Conservation (phyloP, 495 filamentous ascomycete species). For the Penicillium maclennaniae region DNA sequence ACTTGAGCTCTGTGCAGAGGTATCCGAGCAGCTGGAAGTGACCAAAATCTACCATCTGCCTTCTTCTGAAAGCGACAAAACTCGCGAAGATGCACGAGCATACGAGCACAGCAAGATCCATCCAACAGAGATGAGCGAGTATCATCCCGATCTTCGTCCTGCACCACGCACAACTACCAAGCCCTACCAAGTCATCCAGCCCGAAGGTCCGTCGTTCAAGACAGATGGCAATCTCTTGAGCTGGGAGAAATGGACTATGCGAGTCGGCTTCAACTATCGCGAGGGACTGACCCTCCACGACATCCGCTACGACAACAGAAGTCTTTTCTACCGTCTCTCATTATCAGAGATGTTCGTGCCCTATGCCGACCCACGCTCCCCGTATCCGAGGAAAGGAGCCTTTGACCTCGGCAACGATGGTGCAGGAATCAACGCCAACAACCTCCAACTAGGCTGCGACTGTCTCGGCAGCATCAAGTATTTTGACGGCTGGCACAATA, state of each 20-base stretch:
- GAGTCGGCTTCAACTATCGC: conserved; percentile 60
- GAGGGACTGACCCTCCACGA: conserved; percentile 63
- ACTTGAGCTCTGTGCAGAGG: conserved; percentile 63
- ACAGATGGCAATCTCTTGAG: conserved; percentile 36
- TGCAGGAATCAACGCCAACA: conserved; percentile 64
- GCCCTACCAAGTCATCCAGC: conserved; percentile 71
- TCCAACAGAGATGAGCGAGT: conserved; percentile 55
- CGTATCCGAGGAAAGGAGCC: conserved; percentile 62
- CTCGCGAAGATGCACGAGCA: conserved; percentile 13
- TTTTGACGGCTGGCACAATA: conserved; percentile 53
- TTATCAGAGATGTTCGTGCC: conserved; percentile 77
- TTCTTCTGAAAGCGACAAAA: conserved; percentile 25
- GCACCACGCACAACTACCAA: conserved; percentile 58
- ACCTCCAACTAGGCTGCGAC: conserved; percentile 55
- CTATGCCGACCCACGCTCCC: conserved; percentile 57
- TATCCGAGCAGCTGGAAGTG: conserved; percentile 56
- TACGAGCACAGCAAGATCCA: conserved; percentile 38
- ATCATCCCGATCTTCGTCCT: conserved; percentile 52
- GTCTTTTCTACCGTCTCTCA: conserved; percentile 65
- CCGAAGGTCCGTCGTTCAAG: conserved; percentile 69
- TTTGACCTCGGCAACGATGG: conserved; percentile 70
- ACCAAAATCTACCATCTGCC: conserved; percentile 41
- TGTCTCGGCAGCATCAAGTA: conserved; percentile 65
- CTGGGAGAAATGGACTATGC: conserved; percentile 68
- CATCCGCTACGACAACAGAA: conserved; percentile 62